Evolutionary conservation across 2,329 filamentous ascomycete genomes (phyloP).

Genomic region (Biscogniauxia sp.): DNA sequence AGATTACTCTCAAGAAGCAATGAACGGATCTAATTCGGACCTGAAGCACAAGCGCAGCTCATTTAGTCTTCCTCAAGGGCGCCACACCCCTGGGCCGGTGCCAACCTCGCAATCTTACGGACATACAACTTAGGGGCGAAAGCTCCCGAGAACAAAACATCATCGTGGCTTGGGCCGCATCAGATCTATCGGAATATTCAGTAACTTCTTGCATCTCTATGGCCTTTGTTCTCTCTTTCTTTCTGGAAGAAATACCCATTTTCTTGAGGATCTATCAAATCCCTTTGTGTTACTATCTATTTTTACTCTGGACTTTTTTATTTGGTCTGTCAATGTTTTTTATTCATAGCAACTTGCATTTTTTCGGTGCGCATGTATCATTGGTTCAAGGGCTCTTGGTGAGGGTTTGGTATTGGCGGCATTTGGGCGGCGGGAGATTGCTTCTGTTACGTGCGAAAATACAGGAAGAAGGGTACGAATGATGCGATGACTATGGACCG

Average conservation of each 20-base stretch:
- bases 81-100: conserved; percentile 22
- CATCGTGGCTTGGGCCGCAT: background rate
- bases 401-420: conserved; percentile 12
- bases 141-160: background rate
- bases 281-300: conserved; percentile 28
- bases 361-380: conserved; percentile 16
- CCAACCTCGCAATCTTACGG: conserved; percentile 29
- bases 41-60: conserved; percentile 33
- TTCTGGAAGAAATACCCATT: conserved; percentile 19
- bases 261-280: conserved; percentile 15
- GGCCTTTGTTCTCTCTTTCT: conserved; percentile 8
- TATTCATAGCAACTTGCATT: conserved; percentile 10
- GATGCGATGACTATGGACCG: conserved; percentile 20
- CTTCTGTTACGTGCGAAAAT: conserved; percentile 20
- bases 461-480: conserved; percentile 18
- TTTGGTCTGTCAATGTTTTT: conserved; percentile 7
- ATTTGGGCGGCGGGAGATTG: conserved; percentile 17
- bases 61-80: conserved; percentile 28
- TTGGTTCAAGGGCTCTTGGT: conserved; percentile 13
- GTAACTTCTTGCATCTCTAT: too few relatives aligned
- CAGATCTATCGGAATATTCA: too few relatives aligned
- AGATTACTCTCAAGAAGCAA: conserved; percentile 29
- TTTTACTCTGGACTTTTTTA: conserved; percentile 12
- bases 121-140: conserved; percentile 23
- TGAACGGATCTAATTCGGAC: conserved; percentile 18